Base-by-base conservation (phyloP, 2,329 filamentous ascomycete genomes). In the Fusarium floridanum region DNA sequence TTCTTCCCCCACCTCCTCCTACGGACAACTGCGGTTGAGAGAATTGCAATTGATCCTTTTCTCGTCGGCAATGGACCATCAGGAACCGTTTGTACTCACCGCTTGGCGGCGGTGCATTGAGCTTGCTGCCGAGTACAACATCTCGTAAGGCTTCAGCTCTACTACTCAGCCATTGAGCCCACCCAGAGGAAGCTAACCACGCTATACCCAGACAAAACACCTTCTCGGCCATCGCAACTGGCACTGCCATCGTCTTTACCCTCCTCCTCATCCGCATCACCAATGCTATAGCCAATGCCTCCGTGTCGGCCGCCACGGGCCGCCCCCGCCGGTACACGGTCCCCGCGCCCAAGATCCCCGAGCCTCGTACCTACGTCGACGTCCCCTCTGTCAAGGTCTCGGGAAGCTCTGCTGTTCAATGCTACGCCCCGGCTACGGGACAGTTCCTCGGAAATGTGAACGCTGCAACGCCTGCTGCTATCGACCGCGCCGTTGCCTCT, bases 381-480 rank as follows among this genome's bases (percentile, higher is more conserved):
- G 81, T 88, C 39, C 88, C 92, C 2, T 86, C 86, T 20, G 86
- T 95, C 80, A 93, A 92, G 84, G 87, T 90, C n/a, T 81, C 90
- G 1, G 91, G 91, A 17, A 91, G 91, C 43, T 88, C 89, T 1
- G 89, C 91, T 9, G 92, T 97, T 70, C 93, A 94, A 84, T 97
- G 94, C 84, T 97, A 97, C 82, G 93, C 93, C 50, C 97, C 97
- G 2, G 96, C 96, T 2, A 98, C 95, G 27, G 97, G 97, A 72
- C 90, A 93, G 79, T 90, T 94, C 69, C 91, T 99, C 29, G 95
- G 94, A 64, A 87, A 90, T 75, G 88, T 96, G 82, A 94, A 93
- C 82, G 94, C 96, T 20, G 91, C 92, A 10, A 95, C 94, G 1
- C 85, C 91, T 2, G 91, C 91, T 66, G 93, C 91, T 70, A 94